A percentile compares a stretch with the other conserved stretches of the same genome.
Conservation (phyloP, 1,139 yeast genomes). For the Suhomyces panamericanus region DNA sequence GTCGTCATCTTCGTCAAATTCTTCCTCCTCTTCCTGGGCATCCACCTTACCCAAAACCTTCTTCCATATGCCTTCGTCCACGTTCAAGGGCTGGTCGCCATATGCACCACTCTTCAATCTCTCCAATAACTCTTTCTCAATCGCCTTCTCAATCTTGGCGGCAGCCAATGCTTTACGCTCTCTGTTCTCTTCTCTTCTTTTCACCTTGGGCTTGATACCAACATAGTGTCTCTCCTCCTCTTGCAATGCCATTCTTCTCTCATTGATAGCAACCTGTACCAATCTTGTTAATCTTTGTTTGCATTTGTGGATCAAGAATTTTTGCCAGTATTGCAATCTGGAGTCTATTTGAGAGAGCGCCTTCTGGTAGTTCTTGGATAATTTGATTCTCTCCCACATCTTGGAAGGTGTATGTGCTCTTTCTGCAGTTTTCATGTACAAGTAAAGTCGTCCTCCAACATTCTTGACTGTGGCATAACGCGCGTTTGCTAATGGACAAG, state of each 20-base stretch:
- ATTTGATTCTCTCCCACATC: constrained; percentile 89
- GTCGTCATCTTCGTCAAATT: constrained; percentile 57
- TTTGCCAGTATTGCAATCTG: constrained; percentile 89
- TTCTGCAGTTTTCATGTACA: constrained; percentile 97
- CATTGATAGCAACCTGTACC: constrained; percentile 96
- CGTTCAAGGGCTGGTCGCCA: constrained; percentile 96
- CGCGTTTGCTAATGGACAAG: constrained; percentile 95
- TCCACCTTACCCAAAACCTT: constrained; percentile 79
- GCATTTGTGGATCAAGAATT: constrained; percentile 86
- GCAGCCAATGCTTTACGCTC: constrained; percentile 96
- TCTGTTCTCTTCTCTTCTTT: constrained; percentile 88
- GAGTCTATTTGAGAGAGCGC: constrained; percentile 88
- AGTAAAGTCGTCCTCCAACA: constrained; percentile 81
- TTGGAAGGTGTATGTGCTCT: constrained; percentile 93
- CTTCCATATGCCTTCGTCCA: constrained; percentile 94
- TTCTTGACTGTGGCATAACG: constrained; percentile 92
- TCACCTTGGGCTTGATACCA: constrained; percentile 89
- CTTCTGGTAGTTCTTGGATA: constrained; percentile 82
- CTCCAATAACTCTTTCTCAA: constrained; percentile 90
- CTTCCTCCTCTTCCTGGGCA: constrained; percentile 59
- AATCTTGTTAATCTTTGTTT: constrained; percentile 92
- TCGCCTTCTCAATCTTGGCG: constrained; percentile 93
- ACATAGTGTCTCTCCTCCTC: constrained; percentile 93
- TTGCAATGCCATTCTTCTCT: constrained; percentile 84
- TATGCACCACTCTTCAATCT: constrained; percentile 97